Conservation (phyloP, 371 early-diverging fungal genomes). For the Mortierella sp. region DNA sequence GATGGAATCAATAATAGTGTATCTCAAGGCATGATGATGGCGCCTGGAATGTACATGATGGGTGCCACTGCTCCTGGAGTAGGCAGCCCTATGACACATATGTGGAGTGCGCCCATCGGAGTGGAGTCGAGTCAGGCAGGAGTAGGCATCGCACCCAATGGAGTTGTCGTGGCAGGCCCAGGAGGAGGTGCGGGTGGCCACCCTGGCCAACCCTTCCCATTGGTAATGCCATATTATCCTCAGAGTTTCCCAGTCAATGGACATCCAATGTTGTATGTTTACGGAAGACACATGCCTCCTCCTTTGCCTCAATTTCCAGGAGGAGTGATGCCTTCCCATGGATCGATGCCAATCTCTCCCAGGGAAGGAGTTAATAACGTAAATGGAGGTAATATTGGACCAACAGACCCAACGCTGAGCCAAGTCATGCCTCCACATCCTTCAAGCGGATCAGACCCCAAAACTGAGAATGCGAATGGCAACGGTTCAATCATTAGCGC, state of each 20-base stretch:
- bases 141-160: conserved; percentile 12
- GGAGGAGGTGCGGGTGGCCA: conserved; percentile 8
- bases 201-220: conserved; percentile 20
- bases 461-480: conserved; percentile 11
- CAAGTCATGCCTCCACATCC: background rate
- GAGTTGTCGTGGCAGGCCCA: conserved; percentile 20
- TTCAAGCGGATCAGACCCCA: background rate
- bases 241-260: conserved; percentile 33
- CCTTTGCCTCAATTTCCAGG: conserved; percentile 29
- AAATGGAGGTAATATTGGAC: background rate
- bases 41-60: conserved; percentile 14
- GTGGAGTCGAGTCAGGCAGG: conserved; percentile 20
- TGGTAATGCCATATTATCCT: conserved; percentile 30
- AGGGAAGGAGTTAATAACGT: conserved; percentile 4
- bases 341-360: conserved; percentile 14
- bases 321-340: conserved; percentile 16
- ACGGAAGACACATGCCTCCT: conserved; percentile 25
- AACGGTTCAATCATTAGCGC: conserved; percentile 9
- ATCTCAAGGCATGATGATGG: conserved; percentile 5
- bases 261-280: conserved; percentile 22
- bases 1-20: background rate
- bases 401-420: background rate
- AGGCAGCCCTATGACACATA: conserved; percentile 5
- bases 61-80: conserved; percentile 8
- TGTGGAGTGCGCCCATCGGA: conserved; percentile 16